Base-by-base conservation (phyloP, 331 rosid genomes). In the Prunus yedoensis region DNA sequence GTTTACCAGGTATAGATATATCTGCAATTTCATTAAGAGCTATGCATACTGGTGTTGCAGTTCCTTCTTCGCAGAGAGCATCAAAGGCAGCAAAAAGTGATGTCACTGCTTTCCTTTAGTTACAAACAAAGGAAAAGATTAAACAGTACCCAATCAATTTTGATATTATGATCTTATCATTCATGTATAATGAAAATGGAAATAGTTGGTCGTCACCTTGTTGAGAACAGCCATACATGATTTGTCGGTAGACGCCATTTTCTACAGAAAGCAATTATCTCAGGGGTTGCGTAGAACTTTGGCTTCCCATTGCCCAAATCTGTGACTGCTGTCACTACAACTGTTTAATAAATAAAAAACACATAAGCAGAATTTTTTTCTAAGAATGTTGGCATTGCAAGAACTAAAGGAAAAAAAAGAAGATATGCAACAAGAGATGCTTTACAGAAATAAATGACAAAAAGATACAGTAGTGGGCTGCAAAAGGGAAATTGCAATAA, bases 271-370 rank as follows among this genome's bases (percentile, higher is more conserved):
- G 96, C 92, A 71, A 94, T 90, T 82, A 92, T 84, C 80, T 94
- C 96, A 30, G 99, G 92, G 77, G 99, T 94, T 45, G 99, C 89
- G 81, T 86, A 92, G 88, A 92, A 94, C 81, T 83, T 88, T 25
- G 99, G 97, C 85, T 89, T 94, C 80, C 97, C 92, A 66, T 87
- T 84, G 75, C 97, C 99, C 76, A 92, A 78, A 79, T 92, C 96
- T 70, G 99, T 85, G 80, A 92, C 93, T 57, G 99, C 97, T n/a
- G 99, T 94, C 84, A 92, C 99, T 63, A 94, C 99, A 86, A 49
- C 97, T 94, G 96, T 83, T 76, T 80, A 75, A 41, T 74, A 72
- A 77, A 85, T 73, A 83, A 71, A 77, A 64, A 56, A 4, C 32
- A 68, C 41, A 72, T 43, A 62, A 75, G 77, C 71, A 38, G 62